phyloP scores from a whole-genome alignment of 2,329 filamentous ascomycete species.

The Canariomyces notabilis region DNA sequence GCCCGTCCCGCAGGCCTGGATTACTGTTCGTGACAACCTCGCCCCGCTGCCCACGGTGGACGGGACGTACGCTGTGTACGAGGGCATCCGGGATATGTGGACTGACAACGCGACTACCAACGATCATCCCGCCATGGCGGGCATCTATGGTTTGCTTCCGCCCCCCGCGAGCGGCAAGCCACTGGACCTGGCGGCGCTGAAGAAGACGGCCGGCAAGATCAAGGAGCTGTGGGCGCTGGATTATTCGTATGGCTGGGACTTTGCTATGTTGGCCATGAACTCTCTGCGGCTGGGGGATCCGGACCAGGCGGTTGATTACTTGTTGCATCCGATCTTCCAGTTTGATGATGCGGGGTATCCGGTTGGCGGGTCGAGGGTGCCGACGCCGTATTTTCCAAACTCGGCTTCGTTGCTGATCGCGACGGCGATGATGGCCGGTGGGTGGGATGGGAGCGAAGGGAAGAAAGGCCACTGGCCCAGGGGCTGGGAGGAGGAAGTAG shows the following conservation, averaged over 20 bases:
- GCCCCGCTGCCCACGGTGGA: constrained; percentile 47
- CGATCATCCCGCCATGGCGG: constrained; percentile 41
- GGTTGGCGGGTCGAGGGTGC: constrained; percentile 45
- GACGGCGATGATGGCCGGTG: constrained; percentile 53
- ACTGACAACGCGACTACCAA: constrained; percentile 33
- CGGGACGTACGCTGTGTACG: constrained; percentile 50
- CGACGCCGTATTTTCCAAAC: constrained; percentile 54
- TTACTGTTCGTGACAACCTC: constrained; percentile 44
- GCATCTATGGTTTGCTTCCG: constrained; percentile 40
- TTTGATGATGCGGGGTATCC: constrained; percentile 56
- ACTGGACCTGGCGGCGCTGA: constrained; percentile 33
- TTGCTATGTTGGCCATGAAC: constrained; percentile 43
- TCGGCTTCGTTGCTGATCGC: constrained; percentile 46
- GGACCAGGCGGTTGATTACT: constrained; percentile 36
- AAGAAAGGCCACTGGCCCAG: constrained; percentile 38
- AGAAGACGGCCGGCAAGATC: constrained; percentile 37
- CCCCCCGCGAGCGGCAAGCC: constrained; percentile 32
- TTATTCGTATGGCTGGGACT: constrained; percentile 41
- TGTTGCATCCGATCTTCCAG: constrained; percentile 45
- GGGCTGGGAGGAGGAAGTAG: constrained; percentile 44
- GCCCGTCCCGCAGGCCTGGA: constrained; percentile 42
- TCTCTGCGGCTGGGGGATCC: constrained; percentile 36
- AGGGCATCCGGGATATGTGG: constrained; percentile 44
- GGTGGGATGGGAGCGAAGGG: constrained; percentile 48
- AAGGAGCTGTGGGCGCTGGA: constrained; percentile 35